Percentiles rank a stretch among this genome's conserved stretches.
These are phyloP conservation scores for Verticillium dahliae DNA, from an alignment of 2,329 filamentous ascomycete genomes.

Conservation along the genomic window DNA sequence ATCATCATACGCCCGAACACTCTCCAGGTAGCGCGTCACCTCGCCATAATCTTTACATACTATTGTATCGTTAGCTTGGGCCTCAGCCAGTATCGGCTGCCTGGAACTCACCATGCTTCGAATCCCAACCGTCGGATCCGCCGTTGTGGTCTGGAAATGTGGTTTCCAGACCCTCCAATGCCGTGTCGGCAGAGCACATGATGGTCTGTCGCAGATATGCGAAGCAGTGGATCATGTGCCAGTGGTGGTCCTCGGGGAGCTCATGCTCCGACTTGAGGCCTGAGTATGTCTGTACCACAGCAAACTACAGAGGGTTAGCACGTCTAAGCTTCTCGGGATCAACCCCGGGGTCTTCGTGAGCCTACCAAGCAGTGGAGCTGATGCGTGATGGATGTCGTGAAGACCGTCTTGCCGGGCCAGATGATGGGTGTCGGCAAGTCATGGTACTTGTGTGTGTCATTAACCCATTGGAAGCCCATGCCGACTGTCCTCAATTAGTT, in stretches of 20 bases:
- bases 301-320: constrained; percentile 17
- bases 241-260: constrained; percentile 36
- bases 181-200: constrained; percentile 38
- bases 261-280: constrained; percentile 29
- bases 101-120: constrained; percentile 30
- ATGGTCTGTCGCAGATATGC: constrained; percentile 40
- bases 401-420: constrained; percentile 28
- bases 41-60: constrained; percentile 36
- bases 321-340: not conserved
- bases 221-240: constrained; percentile 42
- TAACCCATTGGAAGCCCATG: constrained; percentile 31
- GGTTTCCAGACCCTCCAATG: constrained; percentile 37
- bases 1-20: constrained; percentile 36
- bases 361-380: constrained; percentile 35
- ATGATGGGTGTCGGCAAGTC: constrained; percentile 28
- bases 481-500: constrained; percentile 18
- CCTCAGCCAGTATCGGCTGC: not conserved
- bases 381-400: constrained; percentile 35
- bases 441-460: constrained; percentile 26
- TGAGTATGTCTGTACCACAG: constrained; percentile 36
- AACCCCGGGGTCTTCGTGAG: no score
- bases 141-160: constrained; percentile 39
- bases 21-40: constrained; percentile 34
- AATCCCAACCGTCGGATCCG: constrained; percentile 39
- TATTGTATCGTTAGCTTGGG: constrained; percentile 4